These are phyloP conservation scores for Trypanosoma melophagium DNA, from an alignment of 208 protist genomes.

Conservation along the genomic window DNA sequence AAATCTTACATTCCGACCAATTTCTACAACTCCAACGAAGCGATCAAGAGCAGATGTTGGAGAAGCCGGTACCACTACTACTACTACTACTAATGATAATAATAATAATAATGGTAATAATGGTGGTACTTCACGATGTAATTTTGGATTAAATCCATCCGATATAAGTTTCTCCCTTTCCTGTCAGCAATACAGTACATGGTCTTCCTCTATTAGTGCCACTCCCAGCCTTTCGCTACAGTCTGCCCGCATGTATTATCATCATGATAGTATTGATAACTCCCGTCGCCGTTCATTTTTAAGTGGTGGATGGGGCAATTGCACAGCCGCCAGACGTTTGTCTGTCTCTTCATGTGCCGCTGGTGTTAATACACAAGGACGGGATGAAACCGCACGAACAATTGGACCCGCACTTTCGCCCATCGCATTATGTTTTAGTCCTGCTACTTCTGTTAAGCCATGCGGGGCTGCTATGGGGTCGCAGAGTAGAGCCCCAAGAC, in stretches of 20 bases:
- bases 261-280: conserved; percentile 2
- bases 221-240: conserved; percentile 3
- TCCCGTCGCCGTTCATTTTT: background rate
- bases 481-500: background rate
- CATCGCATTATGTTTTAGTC: conserved; percentile 18
- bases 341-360: conserved; percentile 17
- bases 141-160: background rate
- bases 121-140: background rate
- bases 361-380: background rate
- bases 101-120: too few relatives aligned
- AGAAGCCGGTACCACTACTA: background rate
- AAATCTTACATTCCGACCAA: conserved; percentile 14
- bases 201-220: conserved; percentile 25
- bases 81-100: background rate
- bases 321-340: conserved; percentile 2
- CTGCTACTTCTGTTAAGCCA: conserved; percentile 16
- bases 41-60: background rate
- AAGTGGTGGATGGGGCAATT: conserved; percentile 1
- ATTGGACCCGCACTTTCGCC: conserved; percentile 4
- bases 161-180: conserved; percentile 15
- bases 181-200: conserved; percentile 6
- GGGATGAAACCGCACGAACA: conserved; percentile 13
- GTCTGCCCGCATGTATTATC: background rate
- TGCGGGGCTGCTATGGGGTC: background rate
- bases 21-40: conserved; percentile 15